Evolutionary conservation across 805 yeast genomes (phyloP).

Genomic region (Pichia gijzeniarum): DNA sequence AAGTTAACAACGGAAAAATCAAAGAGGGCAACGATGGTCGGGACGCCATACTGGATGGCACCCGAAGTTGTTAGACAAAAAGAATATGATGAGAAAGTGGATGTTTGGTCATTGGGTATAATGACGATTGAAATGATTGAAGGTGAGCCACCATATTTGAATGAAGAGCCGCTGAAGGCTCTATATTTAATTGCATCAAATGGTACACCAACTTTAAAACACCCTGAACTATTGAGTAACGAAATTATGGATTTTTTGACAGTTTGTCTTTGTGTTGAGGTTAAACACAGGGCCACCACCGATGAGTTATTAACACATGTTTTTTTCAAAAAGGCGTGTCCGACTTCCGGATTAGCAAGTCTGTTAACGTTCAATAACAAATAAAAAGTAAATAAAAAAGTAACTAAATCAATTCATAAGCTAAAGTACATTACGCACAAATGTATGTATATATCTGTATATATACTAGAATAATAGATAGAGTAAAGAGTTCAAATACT

Average conservation of each 20-base stretch:
- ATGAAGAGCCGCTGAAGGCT: constrained; percentile 93
- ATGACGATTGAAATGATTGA: constrained; percentile 99
- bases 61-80: constrained; percentile 95
- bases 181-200: constrained; percentile 90
- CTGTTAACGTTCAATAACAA: constrained; percentile 35
- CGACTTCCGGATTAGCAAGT: constrained; percentile 50
- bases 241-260: constrained; percentile 81
- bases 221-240: constrained; percentile 65
- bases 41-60: constrained; percentile 99
- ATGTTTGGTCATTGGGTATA: constrained; percentile 96
- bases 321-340: constrained; percentile 60
- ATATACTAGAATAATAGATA: too few species aligned
- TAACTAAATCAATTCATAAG: too few species aligned
- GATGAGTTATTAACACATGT: constrained; percentile 78
- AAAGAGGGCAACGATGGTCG: constrained; percentile 97
- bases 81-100: constrained; percentile 95
- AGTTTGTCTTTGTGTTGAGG: constrained; percentile 92
- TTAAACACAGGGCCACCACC: constrained; percentile 82
- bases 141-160: constrained; percentile 97
- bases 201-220: constrained; percentile 91
- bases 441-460: too few species aligned
- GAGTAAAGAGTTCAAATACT: constrained; percentile 9
- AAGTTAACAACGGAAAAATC: constrained; percentile 74
- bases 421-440: too few species aligned
- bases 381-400: constrained; percentile 6